phyloP scores from a whole-genome alignment of 1,139 yeast genomes.

The Sugiyamaella castrensis region DNA sequence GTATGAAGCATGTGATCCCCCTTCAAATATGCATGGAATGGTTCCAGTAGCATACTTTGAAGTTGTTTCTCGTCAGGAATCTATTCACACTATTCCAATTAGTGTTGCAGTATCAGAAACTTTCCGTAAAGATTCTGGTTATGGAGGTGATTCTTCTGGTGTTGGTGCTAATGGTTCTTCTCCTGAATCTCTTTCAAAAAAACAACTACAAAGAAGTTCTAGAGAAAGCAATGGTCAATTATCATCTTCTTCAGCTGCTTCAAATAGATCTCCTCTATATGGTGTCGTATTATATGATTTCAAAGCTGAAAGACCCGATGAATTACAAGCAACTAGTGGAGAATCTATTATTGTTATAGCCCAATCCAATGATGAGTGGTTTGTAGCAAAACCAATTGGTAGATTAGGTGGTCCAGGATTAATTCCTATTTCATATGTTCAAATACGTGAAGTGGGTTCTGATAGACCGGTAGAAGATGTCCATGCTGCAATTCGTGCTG shows the following conservation, averaged over 20 bases:
- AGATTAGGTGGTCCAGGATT: constrained; percentile 96
- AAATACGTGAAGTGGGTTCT: constrained; percentile 72
- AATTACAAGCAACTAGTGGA: constrained; percentile 76
- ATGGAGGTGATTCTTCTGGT: constrained; percentile 1
- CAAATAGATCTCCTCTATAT: constrained; percentile 44
- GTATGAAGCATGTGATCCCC: constrained; percentile 90
- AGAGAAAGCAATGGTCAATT: not conserved
- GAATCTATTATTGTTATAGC: constrained; percentile 92
- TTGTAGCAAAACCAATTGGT: constrained; percentile 93
- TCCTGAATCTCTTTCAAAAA: constrained; percentile 4
- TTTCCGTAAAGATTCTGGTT: constrained; percentile 7
- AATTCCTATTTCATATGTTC: constrained; percentile 88
- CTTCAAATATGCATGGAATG: constrained; percentile 71
- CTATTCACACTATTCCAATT: constrained; percentile 41
- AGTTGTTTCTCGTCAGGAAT: constrained; percentile 56
- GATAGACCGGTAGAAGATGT: constrained; percentile 51
- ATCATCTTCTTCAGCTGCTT: constrained; percentile 1
- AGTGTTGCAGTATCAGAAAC: constrained; percentile 1
- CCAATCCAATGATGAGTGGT: constrained; percentile 95
- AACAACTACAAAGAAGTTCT: constrained; percentile 7
- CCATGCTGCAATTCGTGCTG: constrained; percentile 55
- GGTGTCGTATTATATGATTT: constrained; percentile 78
- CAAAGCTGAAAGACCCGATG: constrained; percentile 85
- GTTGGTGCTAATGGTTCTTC: constrained; percentile 1
- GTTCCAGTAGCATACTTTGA: constrained; percentile 87